Base-by-base conservation (phyloP, 192 early-diverging fungal genomes). In the Rhizophlyctis rosea region DNA sequence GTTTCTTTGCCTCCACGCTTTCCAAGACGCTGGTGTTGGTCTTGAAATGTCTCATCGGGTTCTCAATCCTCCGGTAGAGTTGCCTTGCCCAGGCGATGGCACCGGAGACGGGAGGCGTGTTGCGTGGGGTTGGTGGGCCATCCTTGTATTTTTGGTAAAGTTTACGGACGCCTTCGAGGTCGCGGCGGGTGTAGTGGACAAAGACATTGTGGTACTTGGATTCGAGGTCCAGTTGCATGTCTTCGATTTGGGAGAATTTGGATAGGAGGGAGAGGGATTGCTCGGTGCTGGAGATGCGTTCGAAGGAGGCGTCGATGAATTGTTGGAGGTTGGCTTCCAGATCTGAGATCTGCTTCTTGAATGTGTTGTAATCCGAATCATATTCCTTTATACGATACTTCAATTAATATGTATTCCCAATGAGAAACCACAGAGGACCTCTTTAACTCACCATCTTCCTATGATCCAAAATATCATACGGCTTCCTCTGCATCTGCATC, bases 381-480 rank as follows among this genome's bases (percentile, higher is more conserved):
- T 86, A 86, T 54, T 86, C 84, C 78, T 79, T 51, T 0, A 44
- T 5, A 34, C 21, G n/a, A 49, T 3, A 47, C 13, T 14, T 49
- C 31, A 51, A 3, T 68, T 18, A 27, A 14, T 7, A 7, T 23
- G n/a, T 9, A 52, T 24, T 24, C 13, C 23, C 14, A 23, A 30
- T 25, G 23, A 64, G 24, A 14, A 33, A 61, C 49, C 5, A 14
- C 50, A 52, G 5, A 52, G 27, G 28, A 30, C 21, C 21, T 4
- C 30, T 34, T 2, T 16, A 2, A 25, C 52, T 24, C 55, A 79
- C 78, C 76, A 86, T 84, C 55, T 86, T 86, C 52, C 84, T 56
- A 70, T 86, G 84, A 55, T 86, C 84, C 18, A 86, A 65, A 69
- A 86, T 86, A 58, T 86, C 84, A 57, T 86, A 86, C 23, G 84